phyloP scores from a whole-genome alignment of 805 yeast species.

The Candida ficus region DNA sequence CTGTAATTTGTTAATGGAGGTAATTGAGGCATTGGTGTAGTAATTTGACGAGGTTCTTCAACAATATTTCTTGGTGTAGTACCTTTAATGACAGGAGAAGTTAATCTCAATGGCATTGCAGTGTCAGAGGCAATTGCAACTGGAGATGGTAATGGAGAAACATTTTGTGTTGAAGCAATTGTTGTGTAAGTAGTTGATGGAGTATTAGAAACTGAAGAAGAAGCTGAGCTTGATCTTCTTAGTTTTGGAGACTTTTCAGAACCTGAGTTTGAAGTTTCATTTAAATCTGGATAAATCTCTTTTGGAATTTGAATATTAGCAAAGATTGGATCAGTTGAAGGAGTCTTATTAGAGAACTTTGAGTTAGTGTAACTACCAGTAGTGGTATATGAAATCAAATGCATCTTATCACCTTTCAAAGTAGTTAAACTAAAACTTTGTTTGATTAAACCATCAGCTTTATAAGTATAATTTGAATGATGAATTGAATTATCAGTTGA shows the following conservation, averaged over 20 bases:
- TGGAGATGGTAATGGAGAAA: conserved; percentile 4
- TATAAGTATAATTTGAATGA: conserved; percentile 28
- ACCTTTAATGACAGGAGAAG: background rate
- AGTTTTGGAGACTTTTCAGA: conserved; percentile 3
- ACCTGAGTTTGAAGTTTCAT: background rate
- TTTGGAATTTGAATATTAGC: conserved; percentile 28
- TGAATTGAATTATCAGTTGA: background rate
- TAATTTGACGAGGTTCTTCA: background rate
- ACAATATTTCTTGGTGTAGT: background rate
- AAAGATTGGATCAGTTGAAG: conserved; percentile 37
- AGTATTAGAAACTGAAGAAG: conserved; percentile 5
- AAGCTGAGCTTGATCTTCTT: background rate
- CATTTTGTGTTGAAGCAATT: conserved; percentile 1
- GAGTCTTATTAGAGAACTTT: conserved; percentile 29
- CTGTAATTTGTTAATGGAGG: background rate
- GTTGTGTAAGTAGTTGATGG: conserved; percentile 10
- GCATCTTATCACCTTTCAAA: conserved; percentile 47
- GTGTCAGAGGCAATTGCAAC: background rate
- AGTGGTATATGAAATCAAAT: conserved; percentile 53
- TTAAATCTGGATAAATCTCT: conserved; percentile 29
- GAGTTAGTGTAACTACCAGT: conserved; percentile 25
- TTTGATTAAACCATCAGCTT: conserved; percentile 53
- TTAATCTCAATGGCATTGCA: background rate
- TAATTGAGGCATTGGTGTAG: background rate
- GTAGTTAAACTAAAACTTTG: conserved; percentile 59